A percentile compares a stretch with the other conserved stretches of the same genome.
Evolutionary conservation across 805 yeast genomes (phyloP).

Genomic region (Suhomyces canberraensis): DNA sequence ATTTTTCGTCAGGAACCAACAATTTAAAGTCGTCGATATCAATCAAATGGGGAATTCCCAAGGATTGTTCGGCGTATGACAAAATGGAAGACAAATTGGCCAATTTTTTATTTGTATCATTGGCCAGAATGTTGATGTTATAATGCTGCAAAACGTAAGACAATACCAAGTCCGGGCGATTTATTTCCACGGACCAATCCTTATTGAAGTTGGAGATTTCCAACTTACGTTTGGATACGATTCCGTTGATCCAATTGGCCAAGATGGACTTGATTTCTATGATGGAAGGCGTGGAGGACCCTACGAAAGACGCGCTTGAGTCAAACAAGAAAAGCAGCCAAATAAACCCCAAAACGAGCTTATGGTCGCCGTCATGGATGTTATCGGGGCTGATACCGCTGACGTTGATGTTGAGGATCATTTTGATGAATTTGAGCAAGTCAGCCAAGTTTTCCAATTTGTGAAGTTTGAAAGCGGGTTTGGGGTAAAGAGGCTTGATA

Average conservation of each 20-base stretch:
- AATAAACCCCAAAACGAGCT: constrained; percentile 45
- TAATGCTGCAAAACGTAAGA: constrained; percentile 34
- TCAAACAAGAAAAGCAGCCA: constrained; percentile 48
- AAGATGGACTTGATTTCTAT: constrained; percentile 30
- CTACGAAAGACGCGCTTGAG: constrained; percentile 24
- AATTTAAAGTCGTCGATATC: constrained; percentile 53
- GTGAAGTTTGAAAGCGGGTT: constrained; percentile 43
- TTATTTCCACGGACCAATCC: constrained; percentile 53
- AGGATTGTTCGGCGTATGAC: constrained; percentile 37
- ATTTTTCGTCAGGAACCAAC: constrained; percentile 55
- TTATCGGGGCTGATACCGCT: constrained; percentile 48
- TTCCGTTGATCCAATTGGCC: constrained; percentile 51
- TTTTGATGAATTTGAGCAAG: constrained; percentile 39
- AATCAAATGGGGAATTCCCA: constrained; percentile 51
- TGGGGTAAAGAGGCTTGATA: constrained; percentile 29
- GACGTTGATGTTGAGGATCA: constrained; percentile 38
- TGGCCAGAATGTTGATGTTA: constrained; percentile 5
- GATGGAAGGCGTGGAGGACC: constrained; percentile 21
- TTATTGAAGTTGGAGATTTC: constrained; percentile 47
- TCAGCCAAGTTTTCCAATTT: constrained; percentile 46
- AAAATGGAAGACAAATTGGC: constrained; percentile 23
- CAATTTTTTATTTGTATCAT: constrained; percentile 16
- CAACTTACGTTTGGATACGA: constrained; percentile 14
- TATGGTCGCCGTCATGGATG: constrained; percentile 46
- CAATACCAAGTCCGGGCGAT: constrained; percentile 45